phyloP scores from a whole-genome alignment of 1,284 basidiomycete species.

The Fomitopsis palustris region DNA sequence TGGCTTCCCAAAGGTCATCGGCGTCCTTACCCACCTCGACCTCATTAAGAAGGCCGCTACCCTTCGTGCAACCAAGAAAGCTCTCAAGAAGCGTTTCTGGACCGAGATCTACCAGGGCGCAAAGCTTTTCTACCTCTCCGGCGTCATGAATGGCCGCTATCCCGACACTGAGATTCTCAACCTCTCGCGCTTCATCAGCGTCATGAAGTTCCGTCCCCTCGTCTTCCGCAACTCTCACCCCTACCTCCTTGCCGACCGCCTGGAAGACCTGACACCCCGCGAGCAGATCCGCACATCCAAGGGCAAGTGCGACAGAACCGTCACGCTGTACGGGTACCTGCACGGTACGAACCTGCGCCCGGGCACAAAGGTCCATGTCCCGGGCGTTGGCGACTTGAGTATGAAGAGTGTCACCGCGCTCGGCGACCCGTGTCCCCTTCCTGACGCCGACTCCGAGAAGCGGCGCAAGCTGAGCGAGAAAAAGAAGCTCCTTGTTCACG shows the following conservation, averaged over 20 bases:
- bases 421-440: slow-evolving; percentile 92
- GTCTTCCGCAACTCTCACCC: slow-evolving; percentile 95
- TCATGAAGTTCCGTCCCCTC: slow-evolving; percentile 98
- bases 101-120: slow-evolving; percentile 99
- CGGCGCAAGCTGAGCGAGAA: slow-evolving; percentile 92
- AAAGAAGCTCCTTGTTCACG: slow-evolving; percentile 89
- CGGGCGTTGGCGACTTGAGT: slow-evolving; percentile 87
- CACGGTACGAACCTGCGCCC: slow-evolving; percentile 86
- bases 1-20: slow-evolving; percentile 98
- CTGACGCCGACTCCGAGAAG: slow-evolving; percentile 91
- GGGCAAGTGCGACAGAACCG: slow-evolving; percentile 86
- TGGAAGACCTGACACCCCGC: slow-evolving; percentile 92
- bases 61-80: slow-evolving; percentile 90
- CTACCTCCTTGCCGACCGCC: slow-evolving; percentile 93
- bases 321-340: slow-evolving; percentile 95
- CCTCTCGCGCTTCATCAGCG: slow-evolving; percentile 91
- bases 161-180: slow-evolving; percentile 97
- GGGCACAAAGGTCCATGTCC: slow-evolving; percentile 89
- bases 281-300: slow-evolving; percentile 76
- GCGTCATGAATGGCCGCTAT: slow-evolving; percentile 97
- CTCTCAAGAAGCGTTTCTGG: slow-evolving; percentile 99
- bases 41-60: slow-evolving; percentile 92
- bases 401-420: slow-evolving; percentile 76
- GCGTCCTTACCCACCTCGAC: slow-evolving; percentile 94
- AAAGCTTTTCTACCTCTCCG: slow-evolving; percentile 97